Base-by-base conservation (phyloP, 805 yeast species). In the Metschnikowia noctiluminum region DNA sequence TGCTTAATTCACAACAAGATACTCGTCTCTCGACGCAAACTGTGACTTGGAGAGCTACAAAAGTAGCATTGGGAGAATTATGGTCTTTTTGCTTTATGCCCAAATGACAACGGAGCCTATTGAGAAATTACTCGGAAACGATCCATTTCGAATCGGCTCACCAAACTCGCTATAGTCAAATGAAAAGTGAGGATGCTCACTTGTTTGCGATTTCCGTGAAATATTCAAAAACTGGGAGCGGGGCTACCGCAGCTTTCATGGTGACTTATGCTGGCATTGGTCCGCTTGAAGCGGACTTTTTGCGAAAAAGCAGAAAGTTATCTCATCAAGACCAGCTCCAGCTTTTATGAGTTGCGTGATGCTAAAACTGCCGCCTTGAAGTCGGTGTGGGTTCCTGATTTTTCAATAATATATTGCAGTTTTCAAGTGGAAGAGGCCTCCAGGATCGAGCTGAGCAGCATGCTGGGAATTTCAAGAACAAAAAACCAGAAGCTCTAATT, bases 101-200 rank as follows among this genome's bases (percentile, higher is more conserved):
- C 7, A 35, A 11, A 28, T 39, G 42, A 35, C 42, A 39, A 28
- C 28, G 28, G 28, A 16, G 28, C 15, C 8, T 39, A 15, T 39
- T 39, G 13, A 27, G 9, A 13, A 11, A 16, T 13, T 28, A 39
- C 15, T 13, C 42, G 26, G 2, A 16, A 28, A 13, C 14, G 6
- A 39, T 40, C 13, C 43, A 40, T 16, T 37, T 40, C 31, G 43
- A 40, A 11, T 31, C 43, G 12, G 31, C 43, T 28, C 43, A 40
- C 16, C 30, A 40, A 15, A 32, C 43, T 5, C 31, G 43, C 28
- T 13, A 40, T 31, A 30, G 36, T 11, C 43, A 10, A 9, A 9
- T 10, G 32, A 15, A 31, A 37, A 37, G 32, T 16, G 43, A 40
- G 21, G 16, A 31, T 7, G 28, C 26, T 9, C 32, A 31, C 14